Conservation (phyloP, 257 asterid species). For the Gynochthodes officinalis region DNA sequence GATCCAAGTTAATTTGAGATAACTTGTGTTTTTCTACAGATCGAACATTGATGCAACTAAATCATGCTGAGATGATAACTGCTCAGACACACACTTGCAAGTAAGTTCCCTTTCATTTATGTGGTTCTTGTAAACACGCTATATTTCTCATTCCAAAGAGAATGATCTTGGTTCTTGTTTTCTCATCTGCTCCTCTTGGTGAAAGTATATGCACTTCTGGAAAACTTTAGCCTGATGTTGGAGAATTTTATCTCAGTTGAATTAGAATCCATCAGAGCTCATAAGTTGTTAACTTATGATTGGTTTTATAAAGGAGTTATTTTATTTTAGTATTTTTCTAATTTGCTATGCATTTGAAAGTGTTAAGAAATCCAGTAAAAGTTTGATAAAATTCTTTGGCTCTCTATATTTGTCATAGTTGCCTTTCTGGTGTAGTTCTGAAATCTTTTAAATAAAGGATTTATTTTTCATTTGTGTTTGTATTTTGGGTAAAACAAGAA, state of each 20-base stretch:
- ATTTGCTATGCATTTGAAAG: background rate
- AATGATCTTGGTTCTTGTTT: background rate
- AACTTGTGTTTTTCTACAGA: conserved; percentile 44
- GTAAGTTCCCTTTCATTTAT: conserved; percentile 40
- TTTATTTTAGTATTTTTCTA: too few species aligned
- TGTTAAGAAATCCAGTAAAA: background rate
- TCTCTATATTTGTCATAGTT: background rate
- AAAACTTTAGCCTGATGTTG: background rate
- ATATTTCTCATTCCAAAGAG: background rate
- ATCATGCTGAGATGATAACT: conserved; percentile 74
- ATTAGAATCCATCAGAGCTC: background rate
- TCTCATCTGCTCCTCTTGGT: background rate
- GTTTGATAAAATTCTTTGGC: background rate
- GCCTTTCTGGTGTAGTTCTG: background rate
- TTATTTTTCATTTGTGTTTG: background rate
- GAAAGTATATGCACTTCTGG: background rate
- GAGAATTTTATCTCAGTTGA: background rate
- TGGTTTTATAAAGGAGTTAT: too few species aligned
- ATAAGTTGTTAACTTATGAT: background rate
- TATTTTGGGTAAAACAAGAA: background rate
- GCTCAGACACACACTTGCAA: conserved; percentile 63
- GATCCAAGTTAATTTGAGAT: conserved; percentile 3
- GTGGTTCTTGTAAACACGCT: background rate
- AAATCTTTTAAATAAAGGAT: background rate
- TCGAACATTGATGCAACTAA: conserved; percentile 69